Evolutionary conservation across 2,329 filamentous ascomycete species (phyloP), one percentile per base, ranked within the genome.

Genomic region (Cucurbitaria berberidis): DNA sequence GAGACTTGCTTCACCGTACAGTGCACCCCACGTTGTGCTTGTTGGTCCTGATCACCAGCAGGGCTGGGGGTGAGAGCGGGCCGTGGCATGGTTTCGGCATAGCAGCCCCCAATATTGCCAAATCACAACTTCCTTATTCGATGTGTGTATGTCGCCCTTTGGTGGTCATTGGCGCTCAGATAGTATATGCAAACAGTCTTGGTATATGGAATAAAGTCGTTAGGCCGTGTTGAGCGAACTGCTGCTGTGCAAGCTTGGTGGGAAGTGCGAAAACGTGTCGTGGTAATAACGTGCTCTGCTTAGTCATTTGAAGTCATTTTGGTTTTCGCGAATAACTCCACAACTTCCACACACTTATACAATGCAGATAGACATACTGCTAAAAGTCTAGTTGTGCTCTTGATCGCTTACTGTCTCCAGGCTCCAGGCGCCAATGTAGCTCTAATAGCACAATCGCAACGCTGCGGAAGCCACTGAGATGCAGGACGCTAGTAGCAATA

Each of bases 71-170:
- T 5, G 35, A 45, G 30, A 34, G 50, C 53, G 53, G 53, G 21
- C 53, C 50, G 53, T 50, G 50, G 35, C 3, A 19, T 10, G 11
- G 13, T 42, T 21, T 51, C 51, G 54, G 47, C 44, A 48, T 55
- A 47, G 51, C 51, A 29, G 22, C 30, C 39, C 39, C 44, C 43
- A 57, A 48, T 51, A 36, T 47, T 44, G 18, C 39, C 22, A 3
- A 30, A 30, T 3, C 8, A 11, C 27, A 13, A 15, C 35, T 24
- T 21, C 35, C 21, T 19, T 3, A 21, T 19, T 39, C 4, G 35
- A 21, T 19, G 7, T 6, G 21, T 11, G 35, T 11, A 18, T 39
- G 35, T 39, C 35, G 35, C 35, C 18, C 11, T 39, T 11, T 3
- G 18, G 3, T 3, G 18, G 35, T 18, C 35, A 39, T 39, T 39